Evolutionary conservation across 257 asterid genomes (phyloP).

Genomic region (Petunia axillaris): DNA sequence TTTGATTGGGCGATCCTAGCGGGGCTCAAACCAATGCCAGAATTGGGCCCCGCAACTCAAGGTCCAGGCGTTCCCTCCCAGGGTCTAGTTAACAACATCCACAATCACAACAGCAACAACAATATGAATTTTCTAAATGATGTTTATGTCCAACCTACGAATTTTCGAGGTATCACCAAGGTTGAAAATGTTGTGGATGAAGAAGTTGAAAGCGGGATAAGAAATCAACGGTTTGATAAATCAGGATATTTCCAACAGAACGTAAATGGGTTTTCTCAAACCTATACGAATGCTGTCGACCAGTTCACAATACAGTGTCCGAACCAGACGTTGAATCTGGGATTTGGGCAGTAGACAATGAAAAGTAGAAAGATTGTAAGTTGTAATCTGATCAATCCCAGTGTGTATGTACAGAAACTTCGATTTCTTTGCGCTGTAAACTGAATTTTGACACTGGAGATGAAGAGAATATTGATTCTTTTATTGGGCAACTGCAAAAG

Average conservation of each 20-base stretch:
- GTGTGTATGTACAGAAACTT: slow-evolving; percentile 23
- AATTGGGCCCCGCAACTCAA: slow-evolving; percentile 15
- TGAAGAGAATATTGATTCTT: background rate
- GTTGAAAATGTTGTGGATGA: slow-evolving; percentile 40
- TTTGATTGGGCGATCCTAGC: slow-evolving; percentile 84
- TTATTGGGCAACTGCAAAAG: background rate
- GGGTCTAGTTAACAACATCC: background rate
- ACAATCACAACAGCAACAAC: slow-evolving; percentile 10
- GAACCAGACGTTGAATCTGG: slow-evolving; percentile 42
- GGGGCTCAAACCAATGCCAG: slow-evolving; percentile 42
- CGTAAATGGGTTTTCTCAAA: slow-evolving; percentile 35
- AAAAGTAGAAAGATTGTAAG: background rate
- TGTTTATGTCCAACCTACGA: background rate
- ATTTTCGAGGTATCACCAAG: slow-evolving; percentile 15
- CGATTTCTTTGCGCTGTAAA: background rate
- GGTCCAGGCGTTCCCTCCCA: background rate
- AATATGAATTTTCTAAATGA: slow-evolving; percentile 17
- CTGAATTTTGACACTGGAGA: background rate
- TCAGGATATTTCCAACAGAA: slow-evolving; percentile 36
- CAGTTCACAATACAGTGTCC: slow-evolving; percentile 59
- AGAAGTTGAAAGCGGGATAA: slow-evolving; percentile 58
- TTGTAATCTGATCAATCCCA: slow-evolving; percentile 24
- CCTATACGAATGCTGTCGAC: slow-evolving; percentile 37
- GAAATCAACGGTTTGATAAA: slow-evolving; percentile 39
- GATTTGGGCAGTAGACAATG: slow-evolving; percentile 49